A percentile compares a stretch with the other conserved stretches of the same genome.
Evolutionary conservation across 352 stramenopile genomes (phyloP).

Genomic region (Globisporangium cylindrosporum): DNA sequence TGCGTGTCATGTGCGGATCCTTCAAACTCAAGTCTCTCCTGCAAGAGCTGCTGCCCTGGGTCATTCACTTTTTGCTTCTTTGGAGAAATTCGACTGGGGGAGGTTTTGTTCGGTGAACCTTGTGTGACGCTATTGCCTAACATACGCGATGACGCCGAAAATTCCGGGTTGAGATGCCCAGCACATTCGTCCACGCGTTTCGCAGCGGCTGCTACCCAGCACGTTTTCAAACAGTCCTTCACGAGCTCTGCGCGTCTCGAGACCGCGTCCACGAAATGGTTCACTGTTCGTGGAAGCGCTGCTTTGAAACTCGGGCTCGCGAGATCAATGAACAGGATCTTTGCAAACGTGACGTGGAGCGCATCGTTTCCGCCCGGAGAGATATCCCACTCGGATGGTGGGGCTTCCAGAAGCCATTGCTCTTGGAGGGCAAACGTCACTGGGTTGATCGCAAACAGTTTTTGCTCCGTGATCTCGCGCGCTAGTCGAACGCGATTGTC

Average conservation of each 20-base stretch:
- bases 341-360: constrained; percentile 41
- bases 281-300: constrained; percentile 71
- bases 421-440: constrained; percentile 87
- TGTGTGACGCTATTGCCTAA: neutral
- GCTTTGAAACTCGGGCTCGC: constrained; percentile 56
- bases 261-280: constrained; percentile 86
- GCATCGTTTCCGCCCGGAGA: constrained; percentile 24
- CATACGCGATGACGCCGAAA: neutral
- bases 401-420: constrained; percentile 80
- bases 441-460: constrained; percentile 69
- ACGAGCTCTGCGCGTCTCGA: constrained; percentile 75
- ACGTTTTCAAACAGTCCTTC: constrained; percentile 81
- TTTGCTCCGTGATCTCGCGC: constrained; percentile 42
- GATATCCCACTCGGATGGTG: constrained; percentile 73
- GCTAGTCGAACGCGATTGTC: constrained; percentile 36
- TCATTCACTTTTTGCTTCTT: constrained; percentile 20
- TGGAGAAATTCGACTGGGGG: constrained; percentile 2
- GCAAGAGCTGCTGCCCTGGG: constrained; percentile 33
- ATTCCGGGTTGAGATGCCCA: constrained; percentile 32
- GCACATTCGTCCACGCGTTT: constrained; percentile 70
- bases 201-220: constrained; percentile 73
- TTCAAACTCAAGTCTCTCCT: constrained; percentile 56
- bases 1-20: constrained; percentile 18
- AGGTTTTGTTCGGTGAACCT: constrained; percentile 3
- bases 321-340: constrained; percentile 86